Base-by-base conservation (phyloP, 2,329 filamentous ascomycete genomes). In the Stachybotrys chlorohalonatus region DNA sequence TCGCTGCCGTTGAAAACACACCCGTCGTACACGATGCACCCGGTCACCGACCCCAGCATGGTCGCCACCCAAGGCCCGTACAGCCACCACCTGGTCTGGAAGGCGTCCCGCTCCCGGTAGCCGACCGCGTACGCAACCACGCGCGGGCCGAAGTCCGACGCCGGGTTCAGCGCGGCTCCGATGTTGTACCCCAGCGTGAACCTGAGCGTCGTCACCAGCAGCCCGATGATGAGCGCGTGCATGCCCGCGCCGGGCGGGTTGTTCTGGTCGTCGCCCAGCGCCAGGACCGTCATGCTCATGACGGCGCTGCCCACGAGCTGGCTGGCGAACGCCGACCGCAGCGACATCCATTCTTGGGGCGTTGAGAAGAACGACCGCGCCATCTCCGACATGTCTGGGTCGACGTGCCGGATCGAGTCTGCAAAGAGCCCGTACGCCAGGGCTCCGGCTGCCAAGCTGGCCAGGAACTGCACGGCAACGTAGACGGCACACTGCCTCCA, bases 121-220 rank as follows among this genome's bases (percentile, higher is more conserved):
- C 69, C 69, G 11, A 65, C 63, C 1, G 66, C 63, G 31, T 66
- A 66, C 7, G 66, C 62, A 1, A 70, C 57, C 0, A 71, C 60
- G 0, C 69, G 60, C 0, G 68, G 68, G 1, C 70, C 70, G 45
- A 72, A 68, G 36, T 72, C 70, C 5, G 68, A 68, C 0, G 70
- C 70, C 13, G 70, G 69, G 31, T 71, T 73, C 53, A 73, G 53
- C 0, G 70, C 65, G 4, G 69, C 66, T 3, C 69, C 70, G 6
- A 66, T 69, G 48, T 71, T 72, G 47, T 69, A 70, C 0, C 67
- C 70, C 1, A 73, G 53, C 0, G 66, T 66, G 52, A 72, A 69
- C 54, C 69, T 71, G 24, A 72, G 60, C 2, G 65, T 67, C 0
- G 68, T 66, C 2, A 70, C 58, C 2, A 73, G 55, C 17, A 73